Conservation (phyloP, 2,329 filamentous ascomycete genomes). For the Helotiales sp. region DNA sequence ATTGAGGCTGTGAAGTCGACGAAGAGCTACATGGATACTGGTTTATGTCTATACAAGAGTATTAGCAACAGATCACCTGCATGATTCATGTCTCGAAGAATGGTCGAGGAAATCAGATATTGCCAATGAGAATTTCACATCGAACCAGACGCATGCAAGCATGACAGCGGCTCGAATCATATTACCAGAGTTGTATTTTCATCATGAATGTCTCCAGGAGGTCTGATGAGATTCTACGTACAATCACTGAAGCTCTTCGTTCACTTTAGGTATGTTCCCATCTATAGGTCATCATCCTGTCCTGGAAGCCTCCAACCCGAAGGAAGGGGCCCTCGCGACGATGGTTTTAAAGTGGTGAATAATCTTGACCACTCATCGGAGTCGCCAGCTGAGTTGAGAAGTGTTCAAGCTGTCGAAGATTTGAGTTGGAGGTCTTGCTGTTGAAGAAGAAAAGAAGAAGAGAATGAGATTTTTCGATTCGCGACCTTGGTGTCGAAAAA, state of each 20-base stretch:
- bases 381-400: slow-evolving; percentile 63
- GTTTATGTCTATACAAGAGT: too few relatives aligned
- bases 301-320: slow-evolving; percentile 56
- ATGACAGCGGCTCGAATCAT: slow-evolving; percentile 50
- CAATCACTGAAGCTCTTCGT: slow-evolving; percentile 3
- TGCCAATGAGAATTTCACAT: slow-evolving; percentile 39
- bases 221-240: slow-evolving; percentile 12
- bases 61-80: background rate
- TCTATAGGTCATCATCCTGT: slow-evolving; percentile 68
- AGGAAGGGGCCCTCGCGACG: slow-evolving; percentile 64
- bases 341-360: slow-evolving; percentile 77
- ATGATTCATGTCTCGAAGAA: background rate
- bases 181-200: slow-evolving; percentile 48
- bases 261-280: slow-evolving; percentile 49
- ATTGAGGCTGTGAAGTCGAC: too few relatives aligned
- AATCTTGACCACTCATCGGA: slow-evolving; percentile 73
- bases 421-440: slow-evolving; percentile 71
- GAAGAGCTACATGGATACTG: too few relatives aligned
- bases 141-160: slow-evolving; percentile 44
- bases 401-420: slow-evolving; percentile 64
- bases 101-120: slow-evolving; percentile 13
- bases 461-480: background rate
- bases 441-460: slow-evolving; percentile 41
- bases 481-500: background rate
- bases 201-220: slow-evolving; percentile 20